Evolutionary conservation across 2,329 filamentous ascomycete species (phyloP).

Genomic region (Penicillium sp.): DNA sequence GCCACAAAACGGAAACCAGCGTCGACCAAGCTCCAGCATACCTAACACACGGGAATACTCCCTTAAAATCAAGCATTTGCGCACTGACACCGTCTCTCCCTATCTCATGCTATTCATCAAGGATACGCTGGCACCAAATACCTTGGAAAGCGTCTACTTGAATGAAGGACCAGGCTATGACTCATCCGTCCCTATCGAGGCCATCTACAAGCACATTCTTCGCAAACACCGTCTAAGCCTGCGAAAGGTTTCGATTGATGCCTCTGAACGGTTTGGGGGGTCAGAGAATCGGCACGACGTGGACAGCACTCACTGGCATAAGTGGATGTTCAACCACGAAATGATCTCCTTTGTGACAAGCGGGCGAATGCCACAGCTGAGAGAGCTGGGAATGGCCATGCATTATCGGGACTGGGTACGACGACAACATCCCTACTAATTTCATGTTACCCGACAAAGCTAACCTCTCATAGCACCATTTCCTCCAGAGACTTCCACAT

Average conservation of each 20-base stretch:
- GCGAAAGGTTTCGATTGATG: conserved; percentile 69
- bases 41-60: conserved; percentile 47
- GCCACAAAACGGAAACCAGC: conserved; percentile 6
- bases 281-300: conserved; percentile 18
- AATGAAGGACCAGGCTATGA: conserved; percentile 58
- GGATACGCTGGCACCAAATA: conserved; percentile 71
- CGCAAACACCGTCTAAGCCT: conserved; percentile 66
- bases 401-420: conserved; percentile 75
- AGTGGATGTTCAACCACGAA: conserved; percentile 67
- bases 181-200: conserved; percentile 61
- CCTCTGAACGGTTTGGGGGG: conserved; percentile 50
- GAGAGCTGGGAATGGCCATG: conserved; percentile 66
- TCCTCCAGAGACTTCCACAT: conserved; percentile 68
- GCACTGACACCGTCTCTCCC: conserved; percentile 66
- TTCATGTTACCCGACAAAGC: conserved; percentile 4
- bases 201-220: conserved; percentile 65
- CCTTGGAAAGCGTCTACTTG: conserved; percentile 70
- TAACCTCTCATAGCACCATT: conserved; percentile 58
- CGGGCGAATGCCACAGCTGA: conserved; percentile 66
- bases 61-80: conserved; percentile 65
- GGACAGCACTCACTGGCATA: conserved; percentile 52
- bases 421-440: conserved; percentile 4
- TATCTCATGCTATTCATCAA: conserved; percentile 69
- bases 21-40: conserved; percentile 1
- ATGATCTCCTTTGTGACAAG: conserved; percentile 69